Conservation (phyloP, 306 rosid genomes). For the Quercus alba region DNA sequence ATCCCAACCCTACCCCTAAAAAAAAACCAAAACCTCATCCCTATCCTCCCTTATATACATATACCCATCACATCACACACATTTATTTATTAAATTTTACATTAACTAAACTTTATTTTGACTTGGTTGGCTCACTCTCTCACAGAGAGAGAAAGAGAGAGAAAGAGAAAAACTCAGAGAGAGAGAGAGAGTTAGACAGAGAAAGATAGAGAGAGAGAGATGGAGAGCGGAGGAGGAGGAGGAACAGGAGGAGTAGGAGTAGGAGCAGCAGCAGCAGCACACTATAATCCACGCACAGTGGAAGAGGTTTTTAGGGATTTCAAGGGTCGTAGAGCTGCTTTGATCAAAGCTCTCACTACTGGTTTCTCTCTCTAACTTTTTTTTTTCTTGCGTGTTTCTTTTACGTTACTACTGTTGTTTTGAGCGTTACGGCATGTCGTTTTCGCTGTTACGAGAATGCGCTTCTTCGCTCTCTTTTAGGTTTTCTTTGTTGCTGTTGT, state of each 20-base stretch:
- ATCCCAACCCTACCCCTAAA: background rate
- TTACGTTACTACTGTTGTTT: background rate
- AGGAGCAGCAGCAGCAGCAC: constrained; percentile 36
- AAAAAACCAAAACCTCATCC: background rate
- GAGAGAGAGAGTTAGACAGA: no score
- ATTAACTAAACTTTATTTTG: constrained; percentile 16
- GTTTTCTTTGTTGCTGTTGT: no score
- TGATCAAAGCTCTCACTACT: constrained; percentile 81
- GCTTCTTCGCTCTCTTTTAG: background rate
- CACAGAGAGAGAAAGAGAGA: background rate
- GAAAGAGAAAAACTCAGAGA: no score
- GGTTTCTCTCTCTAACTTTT: constrained; percentile 32
- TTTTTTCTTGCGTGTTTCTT: background rate
- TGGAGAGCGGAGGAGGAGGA: background rate
- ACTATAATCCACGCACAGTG: constrained; percentile 82
- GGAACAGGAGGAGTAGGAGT: background rate
- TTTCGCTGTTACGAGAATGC: no score
- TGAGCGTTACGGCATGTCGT: no score
- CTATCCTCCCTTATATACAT: background rate
- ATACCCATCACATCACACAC: background rate
- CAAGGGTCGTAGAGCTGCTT: constrained; percentile 80
- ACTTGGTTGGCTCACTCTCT: background rate
- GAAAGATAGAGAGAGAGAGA: background rate
- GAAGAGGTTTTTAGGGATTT: constrained; percentile 95
- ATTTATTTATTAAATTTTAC: constrained; percentile 16